Base-by-base conservation (phyloP, 106 monocot genomes). In the Dioscorea zingiberensis region DNA sequence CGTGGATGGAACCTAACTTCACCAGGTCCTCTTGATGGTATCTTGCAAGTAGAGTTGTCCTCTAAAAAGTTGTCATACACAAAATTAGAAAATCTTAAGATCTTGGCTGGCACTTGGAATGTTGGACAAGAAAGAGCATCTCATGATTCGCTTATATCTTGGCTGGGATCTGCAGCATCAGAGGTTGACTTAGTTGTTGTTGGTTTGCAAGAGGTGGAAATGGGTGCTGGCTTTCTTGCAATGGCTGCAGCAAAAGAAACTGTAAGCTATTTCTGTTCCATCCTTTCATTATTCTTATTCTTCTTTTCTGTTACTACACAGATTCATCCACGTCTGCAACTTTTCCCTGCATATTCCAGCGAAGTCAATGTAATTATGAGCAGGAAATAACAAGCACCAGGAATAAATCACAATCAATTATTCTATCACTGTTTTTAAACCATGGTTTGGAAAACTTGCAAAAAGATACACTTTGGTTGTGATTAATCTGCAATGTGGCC, bases 201-300 rank as follows among this genome's bases (percentile, higher is more conserved):
- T 71, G 97, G 97, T 11, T 80, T 92, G 63, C 97, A 98, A 69
- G 94, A 95, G 74, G 87, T 95, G 55, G 94, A 95, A 70, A 95
- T 95, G 94, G 94, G 94, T 69, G 94, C 94, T 72, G 94, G 94
- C 23, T 82, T 85, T 74, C 91, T 95, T 70, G 94, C 94, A 59
- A 87, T 95, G 83, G 82, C 94, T 27, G 91, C 87, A 9, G 90
- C 94, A 70, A 94, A 94, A 70, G 94, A 94, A 78, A 90, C 87
- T 66, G 94, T 95, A 80, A 80, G 87, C 11, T 56, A 56, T 10
- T 21, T 64, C 28, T 64, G 38, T 19, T 29, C 27, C 24, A 28
- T 66, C 6, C 53, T 48, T 53, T 8, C 4, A 13, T 19, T 19
- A 45, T 63, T 63, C 63, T 46, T 13, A 44, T 51, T 16, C 0